Evolutionary conservation across 441 rosid genomes (phyloP).

Genomic region (California macrophylla): DNA sequence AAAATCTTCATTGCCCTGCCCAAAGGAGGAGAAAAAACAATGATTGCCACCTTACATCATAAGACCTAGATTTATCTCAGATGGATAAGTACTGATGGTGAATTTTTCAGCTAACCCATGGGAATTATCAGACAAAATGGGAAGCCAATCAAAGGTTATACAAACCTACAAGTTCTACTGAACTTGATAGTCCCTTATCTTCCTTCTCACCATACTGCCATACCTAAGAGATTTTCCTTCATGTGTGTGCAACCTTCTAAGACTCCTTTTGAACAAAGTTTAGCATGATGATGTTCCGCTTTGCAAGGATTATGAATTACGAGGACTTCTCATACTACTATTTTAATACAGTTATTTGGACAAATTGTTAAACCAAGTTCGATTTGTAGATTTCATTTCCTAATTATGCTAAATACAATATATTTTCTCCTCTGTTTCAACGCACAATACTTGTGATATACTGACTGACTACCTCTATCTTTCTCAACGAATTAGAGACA

Average conservation of each 20-base stretch:
- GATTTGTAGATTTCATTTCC: not conserved
- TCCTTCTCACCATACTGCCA: not conserved
- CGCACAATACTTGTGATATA: not conserved
- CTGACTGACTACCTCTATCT: not conserved
- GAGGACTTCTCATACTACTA: not conserved
- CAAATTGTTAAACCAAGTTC: not conserved
- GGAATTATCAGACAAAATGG: not conserved
- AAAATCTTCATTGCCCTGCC: constrained; percentile 75
- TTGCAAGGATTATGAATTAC: not conserved
- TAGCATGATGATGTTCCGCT: not conserved
- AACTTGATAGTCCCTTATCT: not conserved
- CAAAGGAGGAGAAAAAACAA: constrained; percentile 16
- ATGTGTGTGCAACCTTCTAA: not conserved
- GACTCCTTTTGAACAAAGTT: not conserved
- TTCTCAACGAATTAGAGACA: not conserved
- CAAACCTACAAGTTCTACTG: not conserved
- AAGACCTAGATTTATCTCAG: not conserved
- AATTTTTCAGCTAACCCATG: not conserved
- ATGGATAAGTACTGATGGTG: constrained; percentile 2
- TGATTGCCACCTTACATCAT: constrained; percentile 11
- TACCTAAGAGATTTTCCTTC: not conserved
- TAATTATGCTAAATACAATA: not conserved
- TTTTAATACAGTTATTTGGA: not conserved
- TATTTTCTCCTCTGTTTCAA: not conserved
- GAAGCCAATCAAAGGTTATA: not conserved